Evolutionary conservation across 805 yeast species (phyloP).

Genomic region (Groenewaldozyma salmanticensis): DNA sequence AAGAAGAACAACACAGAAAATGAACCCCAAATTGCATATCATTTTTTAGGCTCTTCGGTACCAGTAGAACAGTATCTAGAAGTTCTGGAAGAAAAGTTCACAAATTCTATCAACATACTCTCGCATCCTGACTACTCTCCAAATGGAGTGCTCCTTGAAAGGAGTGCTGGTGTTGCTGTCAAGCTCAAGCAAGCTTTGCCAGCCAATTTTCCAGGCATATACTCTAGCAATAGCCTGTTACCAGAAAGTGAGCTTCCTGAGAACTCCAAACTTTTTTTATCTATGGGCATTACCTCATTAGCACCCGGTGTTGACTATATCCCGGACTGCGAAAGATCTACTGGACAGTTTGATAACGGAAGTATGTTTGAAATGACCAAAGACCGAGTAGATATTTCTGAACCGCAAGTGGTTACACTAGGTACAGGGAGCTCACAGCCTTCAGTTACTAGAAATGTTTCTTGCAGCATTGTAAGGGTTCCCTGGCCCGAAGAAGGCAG

Average conservation of each 20-base stretch:
- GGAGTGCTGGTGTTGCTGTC: constrained; percentile 35
- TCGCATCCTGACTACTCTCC: constrained; percentile 64
- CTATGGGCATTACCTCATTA: constrained; percentile 3
- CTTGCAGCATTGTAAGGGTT: constrained; percentile 65
- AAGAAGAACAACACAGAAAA: neutral
- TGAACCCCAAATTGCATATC: constrained; percentile 50
- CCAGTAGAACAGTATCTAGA: constrained; percentile 22
- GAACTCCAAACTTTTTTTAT: neutral
- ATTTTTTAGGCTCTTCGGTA: constrained; percentile 59
- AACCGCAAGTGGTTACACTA: constrained; percentile 53
- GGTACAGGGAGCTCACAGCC: constrained; percentile 96
- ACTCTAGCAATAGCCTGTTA: constrained; percentile 11
- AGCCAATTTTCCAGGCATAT: constrained; percentile 18
- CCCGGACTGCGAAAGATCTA: neutral
- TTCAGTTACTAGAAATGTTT: constrained; percentile 72
- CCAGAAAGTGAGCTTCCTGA: constrained; percentile 12
- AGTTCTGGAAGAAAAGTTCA: neutral
- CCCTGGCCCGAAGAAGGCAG: constrained; percentile 33
- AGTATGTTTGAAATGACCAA: too few relatives aligned
- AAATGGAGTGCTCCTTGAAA: constrained; percentile 48
- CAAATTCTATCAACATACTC: constrained; percentile 41
- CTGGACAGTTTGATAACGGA: neutral
- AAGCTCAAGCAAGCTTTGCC: constrained; percentile 23
- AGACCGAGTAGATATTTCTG: constrained; percentile 5
- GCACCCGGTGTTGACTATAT: constrained; percentile 2